These are phyloP conservation scores for Fusarium anguioides DNA, from an alignment of 2,329 filamentous ascomycete species.

Conservation along the genomic window DNA sequence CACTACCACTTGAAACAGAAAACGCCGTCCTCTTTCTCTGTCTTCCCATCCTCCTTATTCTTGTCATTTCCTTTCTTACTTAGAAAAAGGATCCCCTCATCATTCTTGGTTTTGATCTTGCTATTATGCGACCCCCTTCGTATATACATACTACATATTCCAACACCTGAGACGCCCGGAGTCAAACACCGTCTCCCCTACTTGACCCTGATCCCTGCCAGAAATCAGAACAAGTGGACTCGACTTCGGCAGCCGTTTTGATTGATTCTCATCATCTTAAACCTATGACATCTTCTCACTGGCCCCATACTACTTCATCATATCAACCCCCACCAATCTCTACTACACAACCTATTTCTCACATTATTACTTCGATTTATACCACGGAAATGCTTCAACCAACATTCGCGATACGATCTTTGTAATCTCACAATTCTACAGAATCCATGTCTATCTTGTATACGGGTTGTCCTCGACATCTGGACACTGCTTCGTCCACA, in stretches of 20 bases:
- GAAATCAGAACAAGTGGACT: constrained; percentile 25
- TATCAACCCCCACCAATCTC: constrained; percentile 15
- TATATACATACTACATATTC: background rate
- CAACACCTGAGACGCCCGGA: background rate
- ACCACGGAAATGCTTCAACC: constrained; percentile 24
- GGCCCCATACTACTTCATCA: constrained; percentile 19
- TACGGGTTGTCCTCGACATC: constrained; percentile 23
- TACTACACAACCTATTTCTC: background rate
- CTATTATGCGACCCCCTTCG: background rate
- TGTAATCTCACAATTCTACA: constrained; percentile 27
- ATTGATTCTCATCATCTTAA: constrained; percentile 13
- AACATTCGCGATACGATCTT: constrained; percentile 4
- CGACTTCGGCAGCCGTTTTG: constrained; percentile 26
- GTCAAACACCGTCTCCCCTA: constrained; percentile 15
- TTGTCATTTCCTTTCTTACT: constrained; percentile 15
- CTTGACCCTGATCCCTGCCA: constrained; percentile 23
- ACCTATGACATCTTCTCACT: constrained; percentile 33
- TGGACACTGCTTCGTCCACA: constrained; percentile 24
- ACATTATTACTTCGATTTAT: background rate
- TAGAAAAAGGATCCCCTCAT: constrained; percentile 9
- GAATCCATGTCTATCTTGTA: constrained; percentile 40
- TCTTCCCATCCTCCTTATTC: background rate
- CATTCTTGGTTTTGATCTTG: background rate
- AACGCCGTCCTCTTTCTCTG: background rate
- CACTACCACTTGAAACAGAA: constrained; percentile 7